Percentiles rank a stretch among this genome's conserved stretches.
Evolutionary conservation across 1,284 basidiomycete genomes (phyloP).

Genomic region (Ustilago shanxiensis): DNA sequence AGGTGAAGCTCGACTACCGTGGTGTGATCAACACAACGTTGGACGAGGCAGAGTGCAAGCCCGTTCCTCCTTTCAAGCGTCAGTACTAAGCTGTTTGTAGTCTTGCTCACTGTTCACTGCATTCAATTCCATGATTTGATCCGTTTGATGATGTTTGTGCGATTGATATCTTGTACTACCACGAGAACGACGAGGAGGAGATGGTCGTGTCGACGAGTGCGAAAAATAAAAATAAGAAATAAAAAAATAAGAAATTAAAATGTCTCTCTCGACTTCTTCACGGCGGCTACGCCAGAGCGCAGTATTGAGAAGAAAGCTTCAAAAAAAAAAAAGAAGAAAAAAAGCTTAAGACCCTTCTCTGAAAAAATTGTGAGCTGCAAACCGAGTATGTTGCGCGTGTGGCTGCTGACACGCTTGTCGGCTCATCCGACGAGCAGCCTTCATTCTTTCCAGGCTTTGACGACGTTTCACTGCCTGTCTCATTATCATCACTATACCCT

Average conservation of each 20-base stretch:
- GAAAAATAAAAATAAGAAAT: neutral
- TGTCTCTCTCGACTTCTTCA: neutral
- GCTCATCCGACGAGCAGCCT: slow-evolving; percentile 6
- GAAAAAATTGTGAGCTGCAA: slow-evolving; percentile 9
- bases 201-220: slow-evolving; percentile 14
- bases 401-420: slow-evolving; percentile 4
- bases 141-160: neutral
- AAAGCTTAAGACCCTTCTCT: slow-evolving; percentile 1
- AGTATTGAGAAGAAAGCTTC: no score
- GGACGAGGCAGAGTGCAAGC: slow-evolving; percentile 93
- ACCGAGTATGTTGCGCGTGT: no score
- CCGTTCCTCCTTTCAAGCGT: slow-evolving; percentile 68
- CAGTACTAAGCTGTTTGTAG: slow-evolving; percentile 52
- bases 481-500: neutral
- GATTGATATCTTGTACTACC: neutral
- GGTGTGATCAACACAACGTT: slow-evolving; percentile 85
- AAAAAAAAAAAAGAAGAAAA: no score
- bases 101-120: neutral
- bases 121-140: neutral
- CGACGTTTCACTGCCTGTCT: neutral
- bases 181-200: slow-evolving; percentile 2
- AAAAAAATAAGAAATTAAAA: neutral
- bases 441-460: neutral
- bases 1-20: slow-evolving; percentile 91
- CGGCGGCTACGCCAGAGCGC: no score